A percentile compares a stretch with the other conserved stretches of the same genome.
Evolutionary conservation across 352 stramenopile species (phyloP).

Genomic region (Pythium folliculosum): DNA sequence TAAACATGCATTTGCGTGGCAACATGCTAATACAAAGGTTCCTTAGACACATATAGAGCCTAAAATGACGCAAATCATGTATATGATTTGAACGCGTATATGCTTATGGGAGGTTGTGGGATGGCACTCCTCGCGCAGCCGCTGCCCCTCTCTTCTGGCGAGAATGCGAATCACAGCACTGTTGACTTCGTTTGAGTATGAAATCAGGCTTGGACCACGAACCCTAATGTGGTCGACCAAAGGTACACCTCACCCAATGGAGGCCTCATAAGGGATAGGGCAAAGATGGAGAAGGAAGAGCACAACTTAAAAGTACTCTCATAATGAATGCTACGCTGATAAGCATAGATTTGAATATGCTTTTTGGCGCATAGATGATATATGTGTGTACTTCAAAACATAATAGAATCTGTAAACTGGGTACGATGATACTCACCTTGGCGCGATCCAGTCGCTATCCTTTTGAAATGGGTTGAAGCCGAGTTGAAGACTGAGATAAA

Average conservation of each 20-base stretch:
- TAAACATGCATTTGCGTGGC: background rate
- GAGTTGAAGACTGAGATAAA: too few species aligned
- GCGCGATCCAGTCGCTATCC: too few species aligned
- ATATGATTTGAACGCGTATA: background rate
- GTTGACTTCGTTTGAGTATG: conserved; percentile 14
- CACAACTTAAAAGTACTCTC: background rate
- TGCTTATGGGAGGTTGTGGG: background rate
- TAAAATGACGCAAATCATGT: background rate
- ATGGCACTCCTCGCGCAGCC: background rate
- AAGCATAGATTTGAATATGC: background rate
- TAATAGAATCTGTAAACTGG: too few species aligned
- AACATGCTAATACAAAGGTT: too few species aligned
- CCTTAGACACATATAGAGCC: too few species aligned
- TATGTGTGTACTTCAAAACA: too few species aligned
- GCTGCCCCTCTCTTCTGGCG: background rate
- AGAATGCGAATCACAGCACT: background rate
- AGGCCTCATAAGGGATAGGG: conserved; percentile 1
- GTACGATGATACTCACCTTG: too few species aligned
- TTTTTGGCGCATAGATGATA: too few species aligned
- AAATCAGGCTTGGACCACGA: conserved; percentile 20
- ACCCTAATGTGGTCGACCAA: conserved; percentile 4
- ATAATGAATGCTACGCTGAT: background rate
- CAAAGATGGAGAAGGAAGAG: background rate
- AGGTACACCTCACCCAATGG: conserved; percentile 1
- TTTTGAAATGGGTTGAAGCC: too few species aligned